Evolutionary conservation across 768 basidiomycete genomes (phyloP).

Genomic region (Leccinum barrowsii): DNA sequence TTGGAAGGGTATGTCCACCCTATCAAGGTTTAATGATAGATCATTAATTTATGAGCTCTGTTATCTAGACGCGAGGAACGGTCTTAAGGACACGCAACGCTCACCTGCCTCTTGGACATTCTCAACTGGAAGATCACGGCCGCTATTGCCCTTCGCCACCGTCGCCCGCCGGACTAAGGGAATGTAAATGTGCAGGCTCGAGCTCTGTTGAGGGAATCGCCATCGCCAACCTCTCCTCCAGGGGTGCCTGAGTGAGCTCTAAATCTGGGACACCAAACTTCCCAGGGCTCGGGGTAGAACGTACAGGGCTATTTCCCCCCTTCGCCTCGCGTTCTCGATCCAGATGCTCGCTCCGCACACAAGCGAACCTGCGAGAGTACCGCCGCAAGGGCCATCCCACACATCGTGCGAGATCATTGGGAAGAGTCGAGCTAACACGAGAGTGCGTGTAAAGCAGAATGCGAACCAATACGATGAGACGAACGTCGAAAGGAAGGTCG

Average conservation of each 20-base stretch:
- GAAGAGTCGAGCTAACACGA: conserved; percentile 58
- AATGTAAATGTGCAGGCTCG: conserved; percentile 27
- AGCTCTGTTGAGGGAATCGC: conserved; percentile 38
- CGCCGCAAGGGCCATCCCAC: conserved; percentile 76
- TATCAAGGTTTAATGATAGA: conserved; percentile 29
- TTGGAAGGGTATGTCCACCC: conserved; percentile 59
- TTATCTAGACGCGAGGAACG: neutral
- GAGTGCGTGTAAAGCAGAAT: conserved; percentile 67
- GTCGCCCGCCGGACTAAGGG: conserved; percentile 33
- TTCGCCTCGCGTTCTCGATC: conserved; percentile 66
- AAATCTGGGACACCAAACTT: conserved; percentile 63
- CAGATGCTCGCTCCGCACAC: conserved; percentile 74
- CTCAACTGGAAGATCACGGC: conserved; percentile 35
- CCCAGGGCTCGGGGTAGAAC: conserved; percentile 70
- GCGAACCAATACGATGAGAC: conserved; percentile 66
- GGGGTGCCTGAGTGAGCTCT: conserved; percentile 14
- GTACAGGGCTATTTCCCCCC: conserved; percentile 79
- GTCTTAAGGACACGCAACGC: neutral
- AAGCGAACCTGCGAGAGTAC: conserved; percentile 62
- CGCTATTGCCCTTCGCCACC: conserved; percentile 49
- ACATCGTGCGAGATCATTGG: conserved; percentile 71
- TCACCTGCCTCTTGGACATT: conserved; percentile 35
- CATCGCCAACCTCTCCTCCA: conserved; percentile 41
- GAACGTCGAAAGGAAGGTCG: conserved; percentile 70
- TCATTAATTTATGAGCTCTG: conserved; percentile 30